Evolutionary conservation across 2,329 filamentous ascomycete species (phyloP).

Genomic region (Aspergillus udagawae): DNA sequence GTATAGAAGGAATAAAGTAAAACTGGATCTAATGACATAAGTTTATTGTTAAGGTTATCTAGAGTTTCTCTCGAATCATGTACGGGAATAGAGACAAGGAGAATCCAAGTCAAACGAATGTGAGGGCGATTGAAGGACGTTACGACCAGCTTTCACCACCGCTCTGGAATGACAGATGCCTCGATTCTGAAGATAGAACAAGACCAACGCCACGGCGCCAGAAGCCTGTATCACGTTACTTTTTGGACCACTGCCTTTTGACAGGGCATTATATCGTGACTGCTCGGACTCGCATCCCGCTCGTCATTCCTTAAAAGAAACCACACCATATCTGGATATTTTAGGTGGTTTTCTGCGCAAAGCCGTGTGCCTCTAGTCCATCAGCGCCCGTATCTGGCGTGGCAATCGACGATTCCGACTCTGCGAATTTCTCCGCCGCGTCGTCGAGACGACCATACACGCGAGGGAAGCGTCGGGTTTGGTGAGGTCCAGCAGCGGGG

Average conservation of each 20-base stretch:
- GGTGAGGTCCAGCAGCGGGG: slow-evolving; percentile 63
- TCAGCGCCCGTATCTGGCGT: slow-evolving; percentile 49
- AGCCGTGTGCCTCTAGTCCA: slow-evolving; percentile 54
- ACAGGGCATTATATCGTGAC: background rate
- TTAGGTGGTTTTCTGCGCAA: slow-evolving; percentile 44
- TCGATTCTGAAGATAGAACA: background rate
- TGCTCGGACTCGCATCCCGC: too few relatives aligned
- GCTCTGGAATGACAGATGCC: background rate
- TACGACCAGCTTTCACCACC: background rate
- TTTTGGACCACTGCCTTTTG: background rate
- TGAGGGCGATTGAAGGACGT: background rate
- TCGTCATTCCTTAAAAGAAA: background rate
- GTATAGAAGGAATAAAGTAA: background rate
- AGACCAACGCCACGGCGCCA: background rate
- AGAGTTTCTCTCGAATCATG: too few relatives aligned
- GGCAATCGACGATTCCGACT: slow-evolving; percentile 48
- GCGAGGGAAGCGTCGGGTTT: slow-evolving; percentile 62
- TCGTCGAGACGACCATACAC: slow-evolving; percentile 61
- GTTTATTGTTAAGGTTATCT: too few relatives aligned
- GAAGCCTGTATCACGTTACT: background rate
- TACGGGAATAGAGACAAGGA: background rate
- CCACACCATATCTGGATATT: background rate
- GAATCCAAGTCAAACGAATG: background rate
- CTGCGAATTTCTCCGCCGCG: slow-evolving; percentile 44
- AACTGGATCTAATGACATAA: too few relatives aligned